Evolutionary conservation across 2,329 filamentous ascomycete species (phyloP), one percentile per base, ranked within the genome.

Genomic region (Chaetomiaceae sp.): DNA sequence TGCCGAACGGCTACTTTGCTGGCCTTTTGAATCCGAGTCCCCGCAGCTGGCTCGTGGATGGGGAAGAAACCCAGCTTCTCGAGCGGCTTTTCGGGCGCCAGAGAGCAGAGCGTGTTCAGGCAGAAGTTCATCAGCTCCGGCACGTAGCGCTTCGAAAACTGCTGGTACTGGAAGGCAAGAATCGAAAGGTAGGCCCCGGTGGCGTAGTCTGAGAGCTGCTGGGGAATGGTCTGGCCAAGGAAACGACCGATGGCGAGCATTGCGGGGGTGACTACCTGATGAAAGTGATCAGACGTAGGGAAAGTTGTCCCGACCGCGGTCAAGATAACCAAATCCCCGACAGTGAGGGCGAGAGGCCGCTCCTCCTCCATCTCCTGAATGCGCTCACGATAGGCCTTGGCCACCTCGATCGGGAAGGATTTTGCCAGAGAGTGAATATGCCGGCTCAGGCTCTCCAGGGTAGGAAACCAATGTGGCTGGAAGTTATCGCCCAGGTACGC

Each of bases 221-320:
- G 74, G 0, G 89, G 83, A 0, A 85, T 76, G 50, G 83, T 89
- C 60, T 96, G 83, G 1, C 86, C 89, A 21, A 99, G 77, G 68
- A 87, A 96, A 48, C 89, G 82, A 12, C 80, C 81, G 68, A 97
- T 88, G n/a, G 85, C 79, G 5, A 96, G 81, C 69, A 89, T 86
- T 0, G 92, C 87, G 2, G 93, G 93, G 2, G 93, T 99, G 35
- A 89, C 86, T 31, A 97, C 89, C 61, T 93, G 86, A 63, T 99
- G 93, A 69, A 97, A 99, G 69, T 97, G 91, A 68, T 99, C 93
- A 0, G 91, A 96, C 0, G 93, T 96, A 4, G 93, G 91, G 63
- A 95, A 99, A 47, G 95, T 87, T 2, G 83, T 83, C 35, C 85
- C 83, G 53, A 96, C 81, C 0, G 89, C 90, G 0, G 89, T 91